Base-by-base conservation (phyloP, 164 flowering plant genomes). In the Liriodendron chinense region DNA sequence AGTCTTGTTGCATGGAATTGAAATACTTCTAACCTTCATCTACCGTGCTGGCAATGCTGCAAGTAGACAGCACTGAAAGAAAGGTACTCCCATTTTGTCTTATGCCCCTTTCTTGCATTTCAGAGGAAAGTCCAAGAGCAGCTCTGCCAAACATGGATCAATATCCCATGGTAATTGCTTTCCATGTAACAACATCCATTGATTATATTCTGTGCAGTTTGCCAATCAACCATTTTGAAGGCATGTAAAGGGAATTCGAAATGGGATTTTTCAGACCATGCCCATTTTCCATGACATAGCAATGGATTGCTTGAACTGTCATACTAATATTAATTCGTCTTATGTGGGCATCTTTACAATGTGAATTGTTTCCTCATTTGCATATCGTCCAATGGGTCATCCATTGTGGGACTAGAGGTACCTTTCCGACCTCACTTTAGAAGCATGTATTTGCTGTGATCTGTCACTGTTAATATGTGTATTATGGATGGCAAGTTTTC, bases 111-210 rank as follows among this genome's bases (percentile, higher is more conserved):
- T 81, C 79, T 43, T 26, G 72, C 97, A 90, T 92, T 63, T 77
- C 43, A 20, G 68, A 75, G 81, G 88, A 92, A 61, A 88, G 74
- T 16, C 78, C 64, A 23, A 84, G 57, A 13, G 91, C 79, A 18
- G 28, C 43, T 78, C 49, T 65, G n/a, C 91, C 93, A 68, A 72
- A 80, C 12, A 81, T 92, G 93, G 68, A 88, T 84, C n/a, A 86
- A 80, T 89, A 86, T 24, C 84, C 92, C 90, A 89, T 85, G 61
- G 91, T 91, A 25, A 91, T 82, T 0, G 86, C 75, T 79, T 89
- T 90, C 97, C 95, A 92, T 8, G 95, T 90, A 65, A 90, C 73
- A 2, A 84, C 79, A 83, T 91, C 88, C 20, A 71, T 87, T 88
- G 69, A 92, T 91, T 72, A 83, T 18, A 68, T 69, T 71, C 18